Evolutionary conservation across 768 basidiomycete genomes (phyloP).

Genomic region (Tylopilus sp.): DNA sequence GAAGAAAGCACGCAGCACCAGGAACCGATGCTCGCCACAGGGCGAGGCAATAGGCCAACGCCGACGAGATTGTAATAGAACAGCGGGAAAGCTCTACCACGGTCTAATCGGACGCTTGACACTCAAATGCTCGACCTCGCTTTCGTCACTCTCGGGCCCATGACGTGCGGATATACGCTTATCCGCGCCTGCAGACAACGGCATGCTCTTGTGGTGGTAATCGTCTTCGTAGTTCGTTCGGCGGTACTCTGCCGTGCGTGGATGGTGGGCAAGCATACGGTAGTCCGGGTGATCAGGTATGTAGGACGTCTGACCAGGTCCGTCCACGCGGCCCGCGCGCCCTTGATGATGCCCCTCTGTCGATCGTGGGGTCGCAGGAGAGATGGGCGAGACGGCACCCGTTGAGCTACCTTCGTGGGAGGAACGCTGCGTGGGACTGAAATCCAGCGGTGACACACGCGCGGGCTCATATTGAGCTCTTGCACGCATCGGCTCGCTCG

Average conservation of each 20-base stretch:
- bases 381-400: constrained; percentile 49
- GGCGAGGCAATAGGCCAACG: background rate
- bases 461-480: constrained; percentile 16
- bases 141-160: constrained; percentile 32
- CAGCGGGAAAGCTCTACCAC: constrained; percentile 34
- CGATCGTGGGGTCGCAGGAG: constrained; percentile 52
- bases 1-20: background rate
- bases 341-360: constrained; percentile 18
- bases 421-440: constrained; percentile 29
- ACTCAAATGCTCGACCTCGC: constrained; percentile 33
- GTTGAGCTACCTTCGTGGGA: constrained; percentile 45
- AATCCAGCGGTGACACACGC: constrained; percentile 14
- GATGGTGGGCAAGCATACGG: constrained; percentile 10
- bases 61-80: background rate
- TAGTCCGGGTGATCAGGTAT: constrained; percentile 14
- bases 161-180: constrained; percentile 24
- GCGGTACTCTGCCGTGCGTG: constrained; percentile 8
- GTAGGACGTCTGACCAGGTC: constrained; percentile 7
- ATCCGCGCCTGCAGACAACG: constrained; percentile 22
- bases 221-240: constrained; percentile 5
- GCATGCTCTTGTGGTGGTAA: constrained; percentile 14
- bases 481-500: constrained; percentile 17
- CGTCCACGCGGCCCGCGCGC: constrained; percentile 10
- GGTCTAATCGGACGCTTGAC: constrained; percentile 41
- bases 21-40: background rate